These are phyloP conservation scores for Crotalaria pallida DNA, from an alignment of 306 rosid species.

Conservation along the genomic window DNA sequence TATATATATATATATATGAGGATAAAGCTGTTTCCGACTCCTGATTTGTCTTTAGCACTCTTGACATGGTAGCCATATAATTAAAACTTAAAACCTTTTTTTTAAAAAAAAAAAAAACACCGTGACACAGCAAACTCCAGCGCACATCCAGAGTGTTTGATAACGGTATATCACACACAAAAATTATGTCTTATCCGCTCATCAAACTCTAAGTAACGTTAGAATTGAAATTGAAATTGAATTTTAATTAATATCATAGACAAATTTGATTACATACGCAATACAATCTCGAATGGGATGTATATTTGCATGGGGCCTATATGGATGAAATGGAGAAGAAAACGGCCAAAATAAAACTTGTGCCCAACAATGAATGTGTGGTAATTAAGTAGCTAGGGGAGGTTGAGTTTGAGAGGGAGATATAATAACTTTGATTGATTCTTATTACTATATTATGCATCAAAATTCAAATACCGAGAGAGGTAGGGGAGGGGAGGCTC, in stretches of 20 bases:
- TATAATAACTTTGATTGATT: slow-evolving; percentile 38
- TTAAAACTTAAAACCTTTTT: too few relatives aligned
- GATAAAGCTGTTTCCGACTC: not conserved
- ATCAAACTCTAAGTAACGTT: not conserved
- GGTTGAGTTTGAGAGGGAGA: slow-evolving; percentile 20
- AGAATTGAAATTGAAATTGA: not conserved
- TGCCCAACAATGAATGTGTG: slow-evolving; percentile 32
- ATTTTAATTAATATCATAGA: not conserved
- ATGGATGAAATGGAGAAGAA: not conserved
- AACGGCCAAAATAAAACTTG: slow-evolving; percentile 13
- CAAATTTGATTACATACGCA: not conserved
- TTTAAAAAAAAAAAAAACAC: too few relatives aligned
- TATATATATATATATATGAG: too few relatives aligned
- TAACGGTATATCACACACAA: not conserved
- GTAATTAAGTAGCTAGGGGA: not conserved
- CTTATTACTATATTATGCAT: too few relatives aligned
- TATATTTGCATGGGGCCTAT: slow-evolving; percentile 10
- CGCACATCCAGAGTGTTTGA: too few relatives aligned
- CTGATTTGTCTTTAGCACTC: too few relatives aligned
- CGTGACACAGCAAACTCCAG: too few relatives aligned
- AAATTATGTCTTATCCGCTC: not conserved
- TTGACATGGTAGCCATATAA: too few relatives aligned
- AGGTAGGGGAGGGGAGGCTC: too few relatives aligned
- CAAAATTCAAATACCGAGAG: slow-evolving; percentile 30
- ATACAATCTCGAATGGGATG: not conserved